phyloP scores from a whole-genome alignment of 208 protist genomes.

The Acanthamoeba castellanii region DNA sequence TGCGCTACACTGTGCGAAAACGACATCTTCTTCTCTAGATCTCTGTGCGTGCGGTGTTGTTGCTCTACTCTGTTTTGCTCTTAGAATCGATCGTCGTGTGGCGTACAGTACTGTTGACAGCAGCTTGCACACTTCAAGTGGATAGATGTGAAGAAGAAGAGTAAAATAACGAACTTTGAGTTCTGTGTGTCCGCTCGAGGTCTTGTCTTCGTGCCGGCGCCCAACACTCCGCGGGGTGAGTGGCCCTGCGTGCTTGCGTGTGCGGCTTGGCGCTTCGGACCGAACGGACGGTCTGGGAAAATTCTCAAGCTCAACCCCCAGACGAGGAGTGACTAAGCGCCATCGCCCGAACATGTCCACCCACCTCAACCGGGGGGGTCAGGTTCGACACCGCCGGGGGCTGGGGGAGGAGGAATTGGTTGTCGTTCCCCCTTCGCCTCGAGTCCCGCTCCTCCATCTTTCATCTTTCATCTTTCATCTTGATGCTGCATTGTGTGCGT shows the following conservation, averaged over 20 bases:
- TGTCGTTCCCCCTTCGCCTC: too few relatives aligned
- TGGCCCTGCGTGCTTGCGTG: not conserved
- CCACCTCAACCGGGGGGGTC: not conserved
- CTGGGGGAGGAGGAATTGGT: too few relatives aligned
- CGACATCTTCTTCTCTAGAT: constrained; percentile 14
- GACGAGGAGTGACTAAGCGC: not conserved
- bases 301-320: not conserved
- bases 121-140: not conserved
- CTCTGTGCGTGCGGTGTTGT: not conserved
- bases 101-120: not conserved
- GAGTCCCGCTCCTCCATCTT: too few relatives aligned
- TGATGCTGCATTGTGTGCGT: too few relatives aligned
- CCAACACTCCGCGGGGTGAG: not conserved
- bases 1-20: constrained; percentile 12
- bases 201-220: not conserved
- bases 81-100: not conserved
- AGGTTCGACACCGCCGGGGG: not conserved
- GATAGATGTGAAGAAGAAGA: not conserved
- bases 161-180: not conserved
- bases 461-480: too few relatives aligned
- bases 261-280: not conserved
- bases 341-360: not conserved
- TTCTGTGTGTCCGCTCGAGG: not conserved
- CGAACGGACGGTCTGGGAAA: not conserved
- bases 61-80: not conserved